Evolutionary conservation across 176 grass and related monocot species (phyloP), one percentile per base, ranked within the genome.

Genomic region (Olyra latifolia): DNA sequence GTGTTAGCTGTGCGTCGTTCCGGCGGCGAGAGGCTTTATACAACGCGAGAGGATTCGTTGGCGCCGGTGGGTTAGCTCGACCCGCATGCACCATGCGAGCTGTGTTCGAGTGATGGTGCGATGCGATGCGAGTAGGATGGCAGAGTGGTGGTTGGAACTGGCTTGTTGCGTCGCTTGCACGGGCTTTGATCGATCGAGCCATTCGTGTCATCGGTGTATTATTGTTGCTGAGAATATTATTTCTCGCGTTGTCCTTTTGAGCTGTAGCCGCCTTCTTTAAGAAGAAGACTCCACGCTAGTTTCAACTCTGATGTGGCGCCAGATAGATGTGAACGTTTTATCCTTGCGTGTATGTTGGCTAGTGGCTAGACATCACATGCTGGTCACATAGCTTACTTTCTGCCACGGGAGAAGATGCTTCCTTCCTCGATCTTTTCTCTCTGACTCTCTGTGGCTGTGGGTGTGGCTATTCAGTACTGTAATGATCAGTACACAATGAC

Each of bases 211-310:
- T 35, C 32, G 32, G 10, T 58, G 0, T 41, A 25, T 40, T 66
- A 44, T 71, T 1, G 48, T 40, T 66, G 60, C 47, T 3, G 48
- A 59, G 7, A 24, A 43, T 57, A 43, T 59, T 60, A 28, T 75
- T 11, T 59, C 16, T 80, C 56, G 78, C 14, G 27, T 74, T 74
- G 58, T 55, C 16, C 17, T 28, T 63, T 63, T 74, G 44, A 29
- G 45, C 0, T 29, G 43, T 9, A 19, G 23, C 11, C 45, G 1
- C 22, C 53, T 0, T 24, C 10, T 40, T 5, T 42, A 0, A 5
- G 24, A 27, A 55, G 32, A 42, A 20, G 42, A 2, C 13, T 14
- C 5, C 7, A 32, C 32, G 32, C 32, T 35, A 39, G 2, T 16
- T 9, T 16, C 7, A 24, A 50, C 17, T 65, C 50, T 65, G 66